Evolutionary conservation across 202 grass and related monocot genomes (phyloP), one percentile per base, ranked within the genome.

Genomic region (Carex arenaria): DNA sequence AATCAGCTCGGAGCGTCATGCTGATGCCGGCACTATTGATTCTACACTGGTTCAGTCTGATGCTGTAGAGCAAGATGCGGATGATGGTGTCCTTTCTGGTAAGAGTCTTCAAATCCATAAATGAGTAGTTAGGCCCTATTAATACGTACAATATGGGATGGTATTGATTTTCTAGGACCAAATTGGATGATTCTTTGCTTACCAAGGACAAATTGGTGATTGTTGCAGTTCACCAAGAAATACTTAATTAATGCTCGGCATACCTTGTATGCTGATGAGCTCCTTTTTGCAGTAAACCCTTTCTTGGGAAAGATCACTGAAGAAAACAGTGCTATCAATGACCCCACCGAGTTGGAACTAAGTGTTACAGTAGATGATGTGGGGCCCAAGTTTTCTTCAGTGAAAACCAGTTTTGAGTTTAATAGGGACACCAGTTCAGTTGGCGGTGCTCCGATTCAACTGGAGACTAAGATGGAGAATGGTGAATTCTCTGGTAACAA

Each of bases 51-150:
- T 79, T 69, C 66, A 20, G 7, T 69, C 36, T 43, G 66, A 69
- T 70, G 38, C 36, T 19, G 18, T 45, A 42, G 18, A 70, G 36
- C 36, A 70, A 70, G 38, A 70, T 70, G 9, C 34, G 12, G 67
- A 70, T 7, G 67, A 70, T 45, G 8, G 34, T 70, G 67, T n/a
- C 38, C 67, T 70, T 62, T 80, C 76, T 80, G 76, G 76, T 80
- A 62, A 80, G 55, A 20, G 14, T 38, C 75, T 79, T 38, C 31
- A 80, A 62, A 45, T 38, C 30, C 17, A 23, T 40, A 80, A 20
- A 80, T 40, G 45, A 63, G 20, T 6, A 60, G 53, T 45, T 38
- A 80, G 30, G 15, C 76, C 17, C 76, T 61, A 31, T 22, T 62
- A 80, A 80, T 57, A 63, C 17, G 18, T 43, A 9, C 10, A 61